phyloP scores from a whole-genome alignment of 129 eudicot genomes.

The Arctium lappa region DNA sequence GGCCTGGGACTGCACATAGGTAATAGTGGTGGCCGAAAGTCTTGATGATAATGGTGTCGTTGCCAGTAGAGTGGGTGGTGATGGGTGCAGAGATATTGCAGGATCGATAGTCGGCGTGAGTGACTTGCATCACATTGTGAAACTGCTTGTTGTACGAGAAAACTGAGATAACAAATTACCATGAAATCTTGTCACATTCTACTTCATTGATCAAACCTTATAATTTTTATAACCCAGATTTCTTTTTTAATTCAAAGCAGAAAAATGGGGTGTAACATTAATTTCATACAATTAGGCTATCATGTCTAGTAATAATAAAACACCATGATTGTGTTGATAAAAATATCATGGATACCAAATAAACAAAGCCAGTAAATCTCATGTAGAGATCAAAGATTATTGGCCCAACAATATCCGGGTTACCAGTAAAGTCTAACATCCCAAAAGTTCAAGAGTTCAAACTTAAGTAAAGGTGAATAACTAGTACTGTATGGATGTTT shows the following conservation, averaged over 20 bases:
- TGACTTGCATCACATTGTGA: slow-evolving; percentile 97
- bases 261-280: neutral
- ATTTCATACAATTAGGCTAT: neutral
- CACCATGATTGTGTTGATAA: neutral
- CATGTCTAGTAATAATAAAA: neutral
- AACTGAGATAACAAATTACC: slow-evolving; percentile 36
- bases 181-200: neutral
- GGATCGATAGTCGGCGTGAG: slow-evolving; percentile 52
- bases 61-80: slow-evolving; percentile 68
- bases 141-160: slow-evolving; percentile 75
- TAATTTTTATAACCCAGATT: too few relatives aligned
- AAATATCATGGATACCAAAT: neutral
- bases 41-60: slow-evolving; percentile 57
- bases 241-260: neutral
- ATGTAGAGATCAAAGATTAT: neutral
- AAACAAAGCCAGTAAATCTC: neutral
- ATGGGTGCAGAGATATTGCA: slow-evolving; percentile 73
- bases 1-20: slow-evolving; percentile 86
- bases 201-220: neutral
- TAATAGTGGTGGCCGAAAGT: slow-evolving; percentile 66
- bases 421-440: too few relatives aligned
- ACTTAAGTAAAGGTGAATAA: neutral
- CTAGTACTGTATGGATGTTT: neutral
- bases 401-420: neutral
- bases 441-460: too few relatives aligned